Evolutionary conservation across 768 basidiomycete species (phyloP).

Genomic region (Collybia sp.): DNA sequence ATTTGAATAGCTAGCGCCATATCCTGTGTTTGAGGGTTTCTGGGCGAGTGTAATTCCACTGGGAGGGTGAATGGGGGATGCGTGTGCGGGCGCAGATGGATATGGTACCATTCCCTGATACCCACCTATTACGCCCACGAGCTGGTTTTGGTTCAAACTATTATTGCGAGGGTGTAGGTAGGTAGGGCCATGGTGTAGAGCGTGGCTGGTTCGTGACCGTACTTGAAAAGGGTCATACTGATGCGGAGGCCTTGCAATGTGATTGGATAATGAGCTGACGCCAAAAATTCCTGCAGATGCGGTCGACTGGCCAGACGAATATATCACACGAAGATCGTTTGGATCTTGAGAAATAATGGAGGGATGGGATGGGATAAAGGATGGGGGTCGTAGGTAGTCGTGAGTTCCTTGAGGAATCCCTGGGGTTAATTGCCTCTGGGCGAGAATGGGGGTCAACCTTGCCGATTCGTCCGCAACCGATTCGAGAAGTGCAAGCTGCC

Average conservation of each 20-base stretch:
- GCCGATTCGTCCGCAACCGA: slow-evolving; percentile 72
- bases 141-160: slow-evolving; percentile 49
- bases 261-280: background rate
- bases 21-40: no score
- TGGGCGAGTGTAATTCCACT: no score
- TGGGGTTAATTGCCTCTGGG: slow-evolving; percentile 7
- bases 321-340: slow-evolving; percentile 21
- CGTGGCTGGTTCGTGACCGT: slow-evolving; percentile 44
- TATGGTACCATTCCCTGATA: no score
- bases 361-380: slow-evolving; percentile 17
- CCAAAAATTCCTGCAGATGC: slow-evolving; percentile 11
- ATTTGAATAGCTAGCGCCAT: no score
- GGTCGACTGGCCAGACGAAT: slow-evolving; percentile 25
- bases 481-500: slow-evolving; percentile 69
- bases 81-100: no score
- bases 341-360: slow-evolving; percentile 13
- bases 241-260: background rate
- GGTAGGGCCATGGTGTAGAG: slow-evolving; percentile 28
- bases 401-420: background rate
- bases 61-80: no score
- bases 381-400: background rate
- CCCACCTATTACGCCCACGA: slow-evolving; percentile 10
- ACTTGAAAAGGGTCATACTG: slow-evolving; percentile 34
- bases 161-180: slow-evolving; percentile 30
- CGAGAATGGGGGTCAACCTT: slow-evolving; percentile 43